Evolutionary conservation across 2,329 filamentous ascomycete species (phyloP), one percentile per base, ranked within the genome.

Genomic region (Passalora sequoiae): DNA sequence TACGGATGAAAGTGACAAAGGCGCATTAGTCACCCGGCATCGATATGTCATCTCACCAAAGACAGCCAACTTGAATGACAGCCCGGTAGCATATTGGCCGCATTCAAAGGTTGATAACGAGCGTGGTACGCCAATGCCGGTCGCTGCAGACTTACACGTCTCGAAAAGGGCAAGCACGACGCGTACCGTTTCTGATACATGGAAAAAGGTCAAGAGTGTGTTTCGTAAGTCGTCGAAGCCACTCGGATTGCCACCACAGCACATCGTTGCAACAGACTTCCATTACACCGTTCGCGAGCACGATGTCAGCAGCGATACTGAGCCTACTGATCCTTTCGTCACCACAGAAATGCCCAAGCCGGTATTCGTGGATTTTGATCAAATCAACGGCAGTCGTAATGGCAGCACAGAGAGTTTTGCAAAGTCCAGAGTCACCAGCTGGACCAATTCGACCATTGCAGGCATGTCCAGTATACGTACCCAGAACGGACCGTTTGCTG

Each of bases 391-490:
- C 27, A 40, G 33, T 29, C 50, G 79, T 4, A 74, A 74, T 46
- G 80, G 72, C 46, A 62, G 61, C 29, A 64, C 64, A 38, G 57
- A 55, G 1, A 68, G 63, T 10, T 74, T 77, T 28, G 74, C 78
- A 15, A 76, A 69, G 51, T 84, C 80, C n/a, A 69, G 83, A 16
- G 77, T 86, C 38, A 86, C 83, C 2, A 88, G 83, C 60, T 87
- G 84, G 84, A 76, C 76, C 4, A 78, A 80, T 48, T 84, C 83
- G 0, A 77, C 76, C 1, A 70, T 72, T 1, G 74, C 74, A 44
- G 79, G 76, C 2, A 73, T 76, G 2, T 64, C 72, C 4, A 77
- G 60, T 46, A 72, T 67, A 46, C 69, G 47, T 65, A 74, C 69
- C 16, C 46, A 46, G 17, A 44, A 45, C 16, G 46, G 49, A 3